Evolutionary conservation across 768 basidiomycete species (phyloP).

Genomic region (Rhodotorula babjevae): DNA sequence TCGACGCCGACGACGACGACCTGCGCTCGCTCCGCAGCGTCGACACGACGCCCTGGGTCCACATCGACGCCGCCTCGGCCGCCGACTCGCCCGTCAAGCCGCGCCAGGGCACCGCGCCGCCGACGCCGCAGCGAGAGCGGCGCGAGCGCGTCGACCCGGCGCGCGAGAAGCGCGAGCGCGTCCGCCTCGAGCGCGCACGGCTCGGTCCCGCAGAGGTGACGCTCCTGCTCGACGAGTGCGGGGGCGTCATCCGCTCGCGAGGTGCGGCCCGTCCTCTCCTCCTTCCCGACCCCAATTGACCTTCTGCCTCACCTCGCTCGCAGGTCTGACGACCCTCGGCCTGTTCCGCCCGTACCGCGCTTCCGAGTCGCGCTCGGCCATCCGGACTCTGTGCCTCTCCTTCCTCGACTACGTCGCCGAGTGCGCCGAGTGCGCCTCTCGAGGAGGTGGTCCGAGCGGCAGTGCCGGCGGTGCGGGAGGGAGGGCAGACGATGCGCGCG

Average conservation of each 20-base stretch:
- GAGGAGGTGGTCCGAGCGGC: too few species aligned
- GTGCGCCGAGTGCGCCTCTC: not conserved
- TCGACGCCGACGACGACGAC: not conserved
- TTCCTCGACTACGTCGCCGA: constrained; percentile 34
- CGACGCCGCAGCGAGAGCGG: too few species aligned
- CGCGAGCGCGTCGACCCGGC: not conserved
- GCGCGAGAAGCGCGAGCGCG: constrained; percentile 9
- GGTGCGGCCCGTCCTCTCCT: not conserved
- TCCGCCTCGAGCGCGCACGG: constrained; percentile 7
- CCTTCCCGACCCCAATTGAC: too few species aligned
- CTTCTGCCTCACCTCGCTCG: too few species aligned
- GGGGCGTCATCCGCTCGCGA: constrained; percentile 5
- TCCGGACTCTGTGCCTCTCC: constrained; percentile 20
- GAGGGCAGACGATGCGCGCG: not conserved
- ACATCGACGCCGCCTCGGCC: not conserved
- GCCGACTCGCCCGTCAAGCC: not conserved
- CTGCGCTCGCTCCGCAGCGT: not conserved
- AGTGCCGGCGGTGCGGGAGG: too few species aligned
- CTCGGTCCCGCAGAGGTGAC: not conserved
- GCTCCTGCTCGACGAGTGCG: constrained; percentile 13
- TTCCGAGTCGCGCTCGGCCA: constrained; percentile 4
- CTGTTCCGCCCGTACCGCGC: constrained; percentile 35
- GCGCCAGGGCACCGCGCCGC: not conserved
- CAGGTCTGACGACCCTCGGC: constrained; percentile 32
- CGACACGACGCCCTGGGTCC: constrained; percentile 9